Base-by-base conservation (phyloP, 371 early-diverging fungal genomes). In the Entomophthora muscae region DNA sequence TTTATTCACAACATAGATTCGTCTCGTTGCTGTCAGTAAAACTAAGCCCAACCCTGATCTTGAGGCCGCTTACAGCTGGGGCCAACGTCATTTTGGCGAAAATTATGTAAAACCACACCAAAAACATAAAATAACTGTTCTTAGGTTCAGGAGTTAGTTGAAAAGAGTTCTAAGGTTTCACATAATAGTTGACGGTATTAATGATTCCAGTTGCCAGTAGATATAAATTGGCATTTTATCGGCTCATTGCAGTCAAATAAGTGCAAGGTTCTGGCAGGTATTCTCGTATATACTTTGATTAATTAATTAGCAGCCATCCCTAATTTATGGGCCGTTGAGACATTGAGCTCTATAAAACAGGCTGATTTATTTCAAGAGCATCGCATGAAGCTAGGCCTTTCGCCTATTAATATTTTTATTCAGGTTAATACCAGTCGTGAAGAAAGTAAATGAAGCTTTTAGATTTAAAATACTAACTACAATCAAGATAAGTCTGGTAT, bases 161-260 rank as follows among this genome's bases (percentile, higher is more conserved):
- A 90, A n/a, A 96, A 96, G 75, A 88, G 87, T 32, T 70, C 75
- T 29, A 66, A 77, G 76, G 88, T 87, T 26, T 63, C 3, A n/a
- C n/a, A 52, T 53, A 53, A 2, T 5, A 32, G 29, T 59, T 28
- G 30, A 13, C 21, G 17, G 26, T 65, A 21, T 29, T 31, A 52
- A 52, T 32, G 53, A 5, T 58, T 53, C 28, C 69, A 80, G 77
- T 68, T 88, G 27, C 85, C 90, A 42, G 53, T 67, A 24, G 85
- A 86, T 66, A 89, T 89, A 72, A 81, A 83, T 61, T 98, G 97
- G 98, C 98, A 98, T 72, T 98, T 94, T 70, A 94, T 95, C 64
- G 98, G 94, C 42, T 75, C 84, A 22, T 74, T 96, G 24, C 97
- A 98, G 73, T 85, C 85, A 68, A 98, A 98, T 84, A 98, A 98